Conservation (phyloP, 805 yeast genomes). For the Candida boleticola region DNA sequence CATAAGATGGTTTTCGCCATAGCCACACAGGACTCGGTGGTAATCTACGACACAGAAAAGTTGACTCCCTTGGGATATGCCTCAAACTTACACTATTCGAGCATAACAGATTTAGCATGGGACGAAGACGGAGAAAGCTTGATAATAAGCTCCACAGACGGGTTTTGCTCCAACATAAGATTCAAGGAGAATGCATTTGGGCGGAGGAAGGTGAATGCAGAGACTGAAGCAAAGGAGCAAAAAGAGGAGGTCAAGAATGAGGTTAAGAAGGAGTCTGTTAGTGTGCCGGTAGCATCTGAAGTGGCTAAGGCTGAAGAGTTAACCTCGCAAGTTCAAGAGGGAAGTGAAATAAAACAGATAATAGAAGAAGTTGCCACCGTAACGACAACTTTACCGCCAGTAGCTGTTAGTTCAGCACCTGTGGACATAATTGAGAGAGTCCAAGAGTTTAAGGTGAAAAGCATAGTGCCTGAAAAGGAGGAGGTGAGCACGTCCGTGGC, state of each 20-base stretch:
- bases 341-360: too few species aligned
- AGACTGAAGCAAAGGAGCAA: slow-evolving; percentile 12
- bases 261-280: too few species aligned
- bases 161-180: slow-evolving; percentile 74
- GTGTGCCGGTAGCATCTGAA: neutral
- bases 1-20: slow-evolving; percentile 88
- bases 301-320: neutral
- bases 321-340: too few species aligned
- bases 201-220: slow-evolving; percentile 28
- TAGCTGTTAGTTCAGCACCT: neutral
- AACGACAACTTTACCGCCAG: neutral
- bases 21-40: slow-evolving; percentile 84
- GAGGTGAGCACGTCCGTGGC: too few species aligned
- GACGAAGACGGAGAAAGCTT: slow-evolving; percentile 67
- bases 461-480: neutral
- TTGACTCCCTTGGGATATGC: slow-evolving; percentile 68
- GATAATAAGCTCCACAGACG: slow-evolving; percentile 84
- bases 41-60: slow-evolving; percentile 77
- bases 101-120: slow-evolving; percentile 89
- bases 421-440: neutral
- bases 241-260: neutral
- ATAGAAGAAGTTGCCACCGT: neutral
- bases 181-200: slow-evolving; percentile 62
- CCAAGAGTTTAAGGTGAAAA: neutral
- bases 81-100: slow-evolving; percentile 80